phyloP scores from a whole-genome alignment of 2,329 filamentous ascomycete genomes.

The Tetracladium maxilliforme region DNA sequence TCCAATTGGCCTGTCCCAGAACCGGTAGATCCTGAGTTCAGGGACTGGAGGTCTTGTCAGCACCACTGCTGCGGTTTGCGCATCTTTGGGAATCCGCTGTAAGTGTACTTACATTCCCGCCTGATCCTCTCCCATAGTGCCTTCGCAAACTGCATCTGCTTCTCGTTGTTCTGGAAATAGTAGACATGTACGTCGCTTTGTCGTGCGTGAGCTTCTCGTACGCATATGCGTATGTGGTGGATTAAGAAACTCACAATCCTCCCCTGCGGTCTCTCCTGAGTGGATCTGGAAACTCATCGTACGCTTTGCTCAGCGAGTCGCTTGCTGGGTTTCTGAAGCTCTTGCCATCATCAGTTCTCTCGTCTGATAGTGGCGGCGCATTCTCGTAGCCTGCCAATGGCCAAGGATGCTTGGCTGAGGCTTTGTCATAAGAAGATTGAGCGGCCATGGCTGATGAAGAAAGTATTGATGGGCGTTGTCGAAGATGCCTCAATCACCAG shows the following conservation, averaged over 20 bases:
- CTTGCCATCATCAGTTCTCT: slow-evolving; percentile 55
- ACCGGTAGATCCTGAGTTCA: slow-evolving; percentile 65
- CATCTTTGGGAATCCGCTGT: background rate
- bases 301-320: slow-evolving; percentile 48
- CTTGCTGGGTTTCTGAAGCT: slow-evolving; percentile 54
- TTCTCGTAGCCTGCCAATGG: slow-evolving; percentile 35
- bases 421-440: too few species aligned
- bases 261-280: slow-evolving; percentile 50
- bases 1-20: slow-evolving; percentile 67
- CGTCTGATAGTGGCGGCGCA: slow-evolving; percentile 26
- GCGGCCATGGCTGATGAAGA: too few species aligned
- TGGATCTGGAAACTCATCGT: slow-evolving; percentile 53
- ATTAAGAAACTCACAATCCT: slow-evolving; percentile 46
- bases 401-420: too few species aligned
- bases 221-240: slow-evolving; percentile 1
- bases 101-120: slow-evolving; percentile 56
- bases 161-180: slow-evolving; percentile 49
- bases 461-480: too few species aligned
- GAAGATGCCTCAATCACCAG: too few species aligned
- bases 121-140: slow-evolving; percentile 68
- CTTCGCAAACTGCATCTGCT: slow-evolving; percentile 51
- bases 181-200: slow-evolving; percentile 71
- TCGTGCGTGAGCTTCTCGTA: slow-evolving; percentile 1
- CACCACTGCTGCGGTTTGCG: slow-evolving; percentile 1
- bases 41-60: slow-evolving; percentile 46